These are phyloP conservation scores for Carpinus viminea DNA, from an alignment of 306 rosid genomes.

Conservation along the genomic window DNA sequence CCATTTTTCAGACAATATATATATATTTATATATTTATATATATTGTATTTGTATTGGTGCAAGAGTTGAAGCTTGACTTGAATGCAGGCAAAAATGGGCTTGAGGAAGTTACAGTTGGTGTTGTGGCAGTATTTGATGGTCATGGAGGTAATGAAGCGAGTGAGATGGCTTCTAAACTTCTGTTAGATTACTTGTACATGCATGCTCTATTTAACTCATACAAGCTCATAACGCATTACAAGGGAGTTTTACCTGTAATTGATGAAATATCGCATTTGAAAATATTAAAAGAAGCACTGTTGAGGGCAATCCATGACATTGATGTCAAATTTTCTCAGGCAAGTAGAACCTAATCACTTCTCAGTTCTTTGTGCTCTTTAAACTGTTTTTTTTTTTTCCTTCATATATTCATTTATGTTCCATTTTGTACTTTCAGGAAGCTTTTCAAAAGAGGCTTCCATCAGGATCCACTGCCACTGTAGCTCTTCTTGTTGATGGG, in stretches of 20 bases:
- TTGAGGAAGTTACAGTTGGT: background rate
- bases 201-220: background rate
- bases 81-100: constrained; percentile 1
- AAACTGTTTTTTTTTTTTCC: background rate
- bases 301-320: background rate
- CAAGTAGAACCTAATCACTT: background rate
- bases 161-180: constrained; percentile 17
- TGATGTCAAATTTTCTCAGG: constrained; percentile 5
- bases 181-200: background rate
- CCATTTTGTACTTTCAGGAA: background rate
- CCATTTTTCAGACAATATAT: background rate
- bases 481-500: constrained; percentile 7
- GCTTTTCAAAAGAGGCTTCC: constrained; percentile 3
- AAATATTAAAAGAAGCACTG: constrained; percentile 1
- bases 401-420: background rate
- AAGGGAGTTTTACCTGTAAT: constrained; percentile 2
- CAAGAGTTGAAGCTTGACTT: background rate
- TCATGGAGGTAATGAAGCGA: constrained; percentile 9
- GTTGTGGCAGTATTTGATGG: constrained; percentile 14
- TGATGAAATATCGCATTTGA: background rate
- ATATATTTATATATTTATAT: too few relatives aligned
- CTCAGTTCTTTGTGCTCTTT: background rate
- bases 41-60: background rate
- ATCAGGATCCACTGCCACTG: constrained; percentile 14
- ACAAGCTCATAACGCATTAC: background rate